Evolutionary conservation across 495 filamentous ascomycete species (phyloP).

Genomic region (Aspergillus incahuasiensis): DNA sequence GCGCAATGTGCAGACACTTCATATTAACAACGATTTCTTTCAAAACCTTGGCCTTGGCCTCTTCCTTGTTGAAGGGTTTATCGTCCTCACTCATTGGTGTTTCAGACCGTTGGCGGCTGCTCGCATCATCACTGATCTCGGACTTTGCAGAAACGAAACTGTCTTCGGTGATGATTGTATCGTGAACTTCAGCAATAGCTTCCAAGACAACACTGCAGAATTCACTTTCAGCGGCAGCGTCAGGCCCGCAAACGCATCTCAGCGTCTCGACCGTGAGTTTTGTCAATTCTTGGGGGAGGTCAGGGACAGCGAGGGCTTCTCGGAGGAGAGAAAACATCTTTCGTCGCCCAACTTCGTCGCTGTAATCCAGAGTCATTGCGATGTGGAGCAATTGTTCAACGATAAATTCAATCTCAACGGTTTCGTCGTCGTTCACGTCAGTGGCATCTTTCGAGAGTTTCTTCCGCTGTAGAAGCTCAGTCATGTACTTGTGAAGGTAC

Average conservation of each 20-base stretch:
- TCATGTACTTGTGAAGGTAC: slow-evolving; percentile 73
- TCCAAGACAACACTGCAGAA: slow-evolving; percentile 92
- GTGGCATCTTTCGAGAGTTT: slow-evolving; percentile 48
- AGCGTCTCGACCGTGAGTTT: slow-evolving; percentile 82
- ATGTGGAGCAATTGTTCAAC: slow-evolving; percentile 94
- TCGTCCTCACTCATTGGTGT: slow-evolving; percentile 44
- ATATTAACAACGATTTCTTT: slow-evolving; percentile 93
- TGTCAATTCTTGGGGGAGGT: slow-evolving; percentile 87
- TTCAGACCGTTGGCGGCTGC: slow-evolving; percentile 37
- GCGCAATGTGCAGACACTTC: slow-evolving; percentile 96
- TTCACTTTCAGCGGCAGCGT: slow-evolving; percentile 77
- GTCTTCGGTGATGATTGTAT: slow-evolving; percentile 75
- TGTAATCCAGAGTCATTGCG: slow-evolving; percentile 84
- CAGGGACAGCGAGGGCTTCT: slow-evolving; percentile 76
- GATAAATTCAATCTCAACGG: slow-evolving; percentile 83
- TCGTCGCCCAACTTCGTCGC: slow-evolving; percentile 86
- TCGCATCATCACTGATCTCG: slow-evolving; percentile 64
- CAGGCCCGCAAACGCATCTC: slow-evolving; percentile 70
- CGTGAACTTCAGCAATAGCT: slow-evolving; percentile 92
- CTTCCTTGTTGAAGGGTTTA: slow-evolving; percentile 57
- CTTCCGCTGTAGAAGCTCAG: slow-evolving; percentile 66
- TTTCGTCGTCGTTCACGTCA: slow-evolving; percentile 72
- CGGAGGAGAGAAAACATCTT: slow-evolving; percentile 91
- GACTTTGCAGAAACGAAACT: slow-evolving; percentile 90
- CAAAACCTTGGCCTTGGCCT: slow-evolving; percentile 74